phyloP scores from a whole-genome alignment of 345 rosid species.

The Durio zibethinus region DNA sequence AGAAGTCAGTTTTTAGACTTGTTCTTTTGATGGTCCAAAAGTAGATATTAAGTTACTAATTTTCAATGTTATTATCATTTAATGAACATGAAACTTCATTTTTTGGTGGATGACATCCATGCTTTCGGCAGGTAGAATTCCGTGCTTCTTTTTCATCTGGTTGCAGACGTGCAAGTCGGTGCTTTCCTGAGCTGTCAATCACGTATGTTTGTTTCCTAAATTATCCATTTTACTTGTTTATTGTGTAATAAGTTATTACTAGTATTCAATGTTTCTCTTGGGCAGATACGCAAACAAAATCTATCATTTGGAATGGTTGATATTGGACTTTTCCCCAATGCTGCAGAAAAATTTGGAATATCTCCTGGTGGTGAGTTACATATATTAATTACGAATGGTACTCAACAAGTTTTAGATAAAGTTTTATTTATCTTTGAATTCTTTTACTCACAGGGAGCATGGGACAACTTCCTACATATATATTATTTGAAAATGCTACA shows the following conservation, averaged over 20 bases:
- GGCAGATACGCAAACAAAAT: constrained; percentile 77
- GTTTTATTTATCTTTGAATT: not conserved
- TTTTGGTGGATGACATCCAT: not conserved
- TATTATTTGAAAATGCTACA: constrained; percentile 68
- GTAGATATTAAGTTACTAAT: not conserved
- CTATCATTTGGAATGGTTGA: constrained; percentile 83
- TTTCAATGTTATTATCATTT: not conserved
- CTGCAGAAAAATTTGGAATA: constrained; percentile 83
- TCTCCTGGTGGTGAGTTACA: constrained; percentile 57
- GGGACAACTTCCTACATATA: constrained; percentile 83
- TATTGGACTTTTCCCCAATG: constrained; percentile 90
- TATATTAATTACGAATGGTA: not conserved
- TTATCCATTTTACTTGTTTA: not conserved
- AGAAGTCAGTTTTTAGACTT: not conserved
- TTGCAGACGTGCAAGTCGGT: constrained; percentile 10
- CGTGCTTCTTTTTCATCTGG: constrained; percentile 7
- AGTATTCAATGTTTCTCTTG: not conserved
- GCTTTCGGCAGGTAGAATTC: constrained; percentile 15
- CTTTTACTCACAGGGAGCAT: constrained; percentile 48
- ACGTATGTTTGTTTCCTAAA: not conserved
- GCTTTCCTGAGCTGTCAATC: constrained; percentile 16
- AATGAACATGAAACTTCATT: not conserved
- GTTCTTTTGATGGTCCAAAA: not conserved
- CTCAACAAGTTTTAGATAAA: not conserved
- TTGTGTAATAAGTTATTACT: not conserved